Evolutionary conservation across 768 basidiomycete species (phyloP).

Genomic region (Boletus eberwhitei): DNA sequence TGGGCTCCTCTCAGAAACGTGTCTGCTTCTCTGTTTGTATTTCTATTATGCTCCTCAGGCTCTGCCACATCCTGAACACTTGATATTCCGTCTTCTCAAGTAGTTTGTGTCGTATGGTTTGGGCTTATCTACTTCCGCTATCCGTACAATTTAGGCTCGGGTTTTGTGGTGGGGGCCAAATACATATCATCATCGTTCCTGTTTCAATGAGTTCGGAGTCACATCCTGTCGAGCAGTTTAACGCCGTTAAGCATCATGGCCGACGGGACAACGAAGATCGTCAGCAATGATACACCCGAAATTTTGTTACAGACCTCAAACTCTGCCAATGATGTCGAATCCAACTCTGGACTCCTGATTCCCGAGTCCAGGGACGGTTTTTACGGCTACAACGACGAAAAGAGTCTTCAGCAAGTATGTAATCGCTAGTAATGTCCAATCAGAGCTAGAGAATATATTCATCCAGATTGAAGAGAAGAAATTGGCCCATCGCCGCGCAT

Average conservation of each 20-base stretch:
- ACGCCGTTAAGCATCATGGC: constrained; percentile 21
- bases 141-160: not conserved
- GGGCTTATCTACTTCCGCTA: not conserved
- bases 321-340: constrained; percentile 9
- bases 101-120: not conserved
- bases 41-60: not conserved
- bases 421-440: not conserved
- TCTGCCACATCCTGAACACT: not conserved
- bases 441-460: constrained; percentile 1
- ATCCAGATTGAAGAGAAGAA: constrained; percentile 71
- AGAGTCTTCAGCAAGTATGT: constrained; percentile 68
- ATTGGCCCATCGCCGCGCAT: constrained; percentile 61
- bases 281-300: not conserved
- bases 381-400: constrained; percentile 80
- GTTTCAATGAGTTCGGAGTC: constrained; percentile 2
- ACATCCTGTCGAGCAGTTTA: not conserved
- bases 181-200: constrained; percentile 4
- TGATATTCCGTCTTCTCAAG: not conserved
- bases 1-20: not conserved
- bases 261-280: not conserved
- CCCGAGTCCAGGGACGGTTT: constrained; percentile 65
- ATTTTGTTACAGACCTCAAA: not conserved
- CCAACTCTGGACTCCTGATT: constrained; percentile 34
- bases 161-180: constrained; percentile 6
- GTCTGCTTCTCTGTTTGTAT: no score